A percentile compares a stretch with the other conserved stretches of the same genome.
phyloP scores from a whole-genome alignment of 805 yeast genomes.

The Komagataella pastoris region DNA sequence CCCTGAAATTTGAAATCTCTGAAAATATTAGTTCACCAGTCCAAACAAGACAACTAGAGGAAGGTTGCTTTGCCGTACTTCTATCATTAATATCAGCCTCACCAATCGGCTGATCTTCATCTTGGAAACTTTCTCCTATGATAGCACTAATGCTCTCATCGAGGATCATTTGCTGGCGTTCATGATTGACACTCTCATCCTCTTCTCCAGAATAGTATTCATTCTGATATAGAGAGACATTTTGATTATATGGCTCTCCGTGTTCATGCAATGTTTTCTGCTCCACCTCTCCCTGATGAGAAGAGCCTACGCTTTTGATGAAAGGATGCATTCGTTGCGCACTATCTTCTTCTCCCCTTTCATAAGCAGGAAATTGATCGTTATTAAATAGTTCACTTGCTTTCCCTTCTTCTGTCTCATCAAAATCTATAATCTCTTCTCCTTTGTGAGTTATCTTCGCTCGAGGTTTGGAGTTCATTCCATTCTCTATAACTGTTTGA shows the following conservation, averaged over 20 bases:
- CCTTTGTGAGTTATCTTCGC: conserved; percentile 81
- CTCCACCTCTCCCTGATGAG: background rate
- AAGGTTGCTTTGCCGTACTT: background rate
- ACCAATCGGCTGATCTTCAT: background rate
- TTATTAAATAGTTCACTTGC: background rate
- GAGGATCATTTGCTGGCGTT: background rate
- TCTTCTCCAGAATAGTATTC: background rate
- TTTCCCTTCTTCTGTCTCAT: conserved; percentile 18
- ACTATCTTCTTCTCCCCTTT: background rate
- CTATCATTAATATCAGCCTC: background rate
- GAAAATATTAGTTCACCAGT: conserved; percentile 7
- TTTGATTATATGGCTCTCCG: background rate
- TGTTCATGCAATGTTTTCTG: background rate
- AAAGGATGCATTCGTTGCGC: background rate
- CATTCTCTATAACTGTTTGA: conserved; percentile 46
- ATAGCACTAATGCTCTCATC: background rate
- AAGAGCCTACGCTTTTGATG: background rate
- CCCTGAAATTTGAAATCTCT: conserved; percentile 4
- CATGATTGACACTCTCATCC: background rate
- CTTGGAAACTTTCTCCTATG: background rate
- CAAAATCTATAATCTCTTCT: conserved; percentile 62
- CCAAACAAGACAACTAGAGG: conserved; percentile 1
- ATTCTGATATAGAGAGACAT: background rate
- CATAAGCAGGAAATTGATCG: background rate
- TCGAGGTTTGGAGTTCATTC: conserved; percentile 40